Percentiles rank a stretch among this genome's conserved stretches.
Evolutionary conservation across 2,329 filamentous ascomycete species (phyloP).

Genomic region (Teratosphaeria destructans): DNA sequence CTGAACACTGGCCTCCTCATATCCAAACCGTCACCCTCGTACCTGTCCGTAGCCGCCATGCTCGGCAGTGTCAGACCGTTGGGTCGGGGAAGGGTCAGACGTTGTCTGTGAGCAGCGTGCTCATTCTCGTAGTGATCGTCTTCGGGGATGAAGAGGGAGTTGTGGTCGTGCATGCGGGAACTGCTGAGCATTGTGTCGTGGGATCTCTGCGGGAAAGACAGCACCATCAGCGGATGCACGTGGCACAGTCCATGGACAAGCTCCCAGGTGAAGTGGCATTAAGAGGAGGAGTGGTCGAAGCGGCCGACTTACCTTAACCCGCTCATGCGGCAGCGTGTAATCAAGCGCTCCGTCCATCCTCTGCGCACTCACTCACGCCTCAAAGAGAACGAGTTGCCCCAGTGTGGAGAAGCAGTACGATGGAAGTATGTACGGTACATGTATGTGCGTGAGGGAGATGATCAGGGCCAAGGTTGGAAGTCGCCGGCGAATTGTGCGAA

Average conservation of each 20-base stretch:
- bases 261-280: not conserved
- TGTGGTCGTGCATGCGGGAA: not conserved
- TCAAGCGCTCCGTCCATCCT: not conserved
- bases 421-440: not conserved
- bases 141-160: slow-evolving; percentile 19
- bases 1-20: slow-evolving; percentile 40
- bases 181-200: slow-evolving; percentile 9
- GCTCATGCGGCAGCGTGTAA: not conserved
- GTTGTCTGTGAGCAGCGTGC: slow-evolving; percentile 20
- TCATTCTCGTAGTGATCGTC: slow-evolving; percentile 23
- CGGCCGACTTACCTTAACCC: not conserved
- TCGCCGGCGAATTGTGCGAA: not conserved
- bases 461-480: not conserved
- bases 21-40: slow-evolving; percentile 45
- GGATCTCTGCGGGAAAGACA: slow-evolving; percentile 1
- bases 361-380: not conserved
- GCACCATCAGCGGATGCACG: not conserved
- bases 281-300: not conserved
- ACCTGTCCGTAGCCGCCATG: slow-evolving; percentile 19
- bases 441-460: not conserved
- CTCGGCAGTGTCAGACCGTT: not conserved
- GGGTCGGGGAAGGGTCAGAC: slow-evolving; percentile 18
- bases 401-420: not conserved
- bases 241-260: not conserved
- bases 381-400: not conserved